These are phyloP conservation scores for Grosmannia clavigera DNA, from an alignment of 2,329 filamentous ascomycete species.

Conservation along the genomic window DNA sequence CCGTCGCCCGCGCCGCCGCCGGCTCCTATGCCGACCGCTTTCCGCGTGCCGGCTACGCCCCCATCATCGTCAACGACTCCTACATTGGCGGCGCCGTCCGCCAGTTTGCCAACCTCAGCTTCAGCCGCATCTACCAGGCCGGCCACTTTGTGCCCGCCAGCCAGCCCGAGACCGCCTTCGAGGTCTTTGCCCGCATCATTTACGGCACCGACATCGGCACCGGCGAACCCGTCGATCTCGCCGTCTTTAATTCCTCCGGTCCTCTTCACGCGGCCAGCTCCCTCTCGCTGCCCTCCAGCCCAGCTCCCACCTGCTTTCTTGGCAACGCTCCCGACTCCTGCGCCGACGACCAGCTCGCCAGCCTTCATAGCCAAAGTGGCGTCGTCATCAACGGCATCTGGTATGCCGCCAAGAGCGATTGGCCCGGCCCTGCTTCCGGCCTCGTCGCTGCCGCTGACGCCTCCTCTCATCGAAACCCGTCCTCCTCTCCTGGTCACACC, in stretches of 20 bases:
- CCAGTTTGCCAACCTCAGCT: slow-evolving; percentile 64
- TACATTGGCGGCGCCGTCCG: slow-evolving; percentile 62
- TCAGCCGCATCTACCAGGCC: slow-evolving; percentile 53
- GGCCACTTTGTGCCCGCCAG: slow-evolving; percentile 51
- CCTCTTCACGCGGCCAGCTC: slow-evolving; percentile 13
- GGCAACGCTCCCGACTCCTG: slow-evolving; percentile 18
- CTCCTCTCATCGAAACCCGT: background rate
- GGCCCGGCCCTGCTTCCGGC: slow-evolving; percentile 18
- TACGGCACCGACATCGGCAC: slow-evolving; percentile 41
- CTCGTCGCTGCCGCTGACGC: background rate
- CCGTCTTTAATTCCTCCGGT: slow-evolving; percentile 25
- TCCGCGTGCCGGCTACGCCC: slow-evolving; percentile 54
- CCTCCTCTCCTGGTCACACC: background rate
- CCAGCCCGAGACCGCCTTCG: slow-evolving; percentile 47
- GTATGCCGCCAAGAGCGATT: slow-evolving; percentile 29
- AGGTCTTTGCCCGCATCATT: slow-evolving; percentile 49
- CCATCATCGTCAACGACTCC: slow-evolving; percentile 54
- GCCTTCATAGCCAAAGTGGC: slow-evolving; percentile 36
- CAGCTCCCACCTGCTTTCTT: slow-evolving; percentile 20
- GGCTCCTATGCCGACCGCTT: slow-evolving; percentile 42
- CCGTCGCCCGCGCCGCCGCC: slow-evolving; percentile 38
- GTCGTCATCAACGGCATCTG: slow-evolving; percentile 48
- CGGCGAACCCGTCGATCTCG: slow-evolving; percentile 38
- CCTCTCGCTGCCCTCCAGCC: slow-evolving; percentile 23
- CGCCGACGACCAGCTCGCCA: slow-evolving; percentile 32